phyloP scores from a whole-genome alignment of 2,329 filamentous ascomycete genomes.

The Cercospora sp. region DNA sequence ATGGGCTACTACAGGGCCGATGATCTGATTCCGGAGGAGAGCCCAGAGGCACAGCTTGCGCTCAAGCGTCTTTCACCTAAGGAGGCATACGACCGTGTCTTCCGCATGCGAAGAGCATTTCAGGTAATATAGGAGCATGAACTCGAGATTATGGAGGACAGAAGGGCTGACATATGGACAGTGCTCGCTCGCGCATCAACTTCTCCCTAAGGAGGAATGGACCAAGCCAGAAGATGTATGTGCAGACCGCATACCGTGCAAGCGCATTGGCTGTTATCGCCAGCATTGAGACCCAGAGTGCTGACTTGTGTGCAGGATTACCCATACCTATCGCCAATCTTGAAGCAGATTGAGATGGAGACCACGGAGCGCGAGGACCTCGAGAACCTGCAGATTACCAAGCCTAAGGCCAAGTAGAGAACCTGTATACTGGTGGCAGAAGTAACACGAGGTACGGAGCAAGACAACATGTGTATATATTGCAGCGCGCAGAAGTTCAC shows the following conservation, averaged over 20 bases:
- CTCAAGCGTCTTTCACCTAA: conserved; percentile 87
- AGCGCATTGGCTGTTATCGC: background rate
- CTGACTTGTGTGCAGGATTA: conserved; percentile 54
- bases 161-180: conserved; percentile 39
- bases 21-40: conserved; percentile 92
- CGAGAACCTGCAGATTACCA: conserved; percentile 63
- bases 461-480: conserved; percentile 26
- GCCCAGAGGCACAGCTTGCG: conserved; percentile 79
- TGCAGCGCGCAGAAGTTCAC: conserved; percentile 17
- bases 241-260: background rate
- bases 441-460: background rate
- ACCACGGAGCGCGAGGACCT: conserved; percentile 66
- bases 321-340: conserved; percentile 66
- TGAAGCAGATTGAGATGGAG: conserved; percentile 68
- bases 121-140: conserved; percentile 59
- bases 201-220: conserved; percentile 65
- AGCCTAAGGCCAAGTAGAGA: conserved; percentile 36
- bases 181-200: conserved; percentile 66
- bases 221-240: conserved; percentile 67
- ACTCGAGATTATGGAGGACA: background rate
- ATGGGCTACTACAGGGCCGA: conserved; percentile 66
- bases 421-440: background rate
- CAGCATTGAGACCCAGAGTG: background rate
- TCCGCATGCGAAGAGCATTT: conserved; percentile 91
- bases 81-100: conserved; percentile 94